Evolutionary conservation across 129 eudicot genomes (phyloP).

Genomic region (Centella asiatica): DNA sequence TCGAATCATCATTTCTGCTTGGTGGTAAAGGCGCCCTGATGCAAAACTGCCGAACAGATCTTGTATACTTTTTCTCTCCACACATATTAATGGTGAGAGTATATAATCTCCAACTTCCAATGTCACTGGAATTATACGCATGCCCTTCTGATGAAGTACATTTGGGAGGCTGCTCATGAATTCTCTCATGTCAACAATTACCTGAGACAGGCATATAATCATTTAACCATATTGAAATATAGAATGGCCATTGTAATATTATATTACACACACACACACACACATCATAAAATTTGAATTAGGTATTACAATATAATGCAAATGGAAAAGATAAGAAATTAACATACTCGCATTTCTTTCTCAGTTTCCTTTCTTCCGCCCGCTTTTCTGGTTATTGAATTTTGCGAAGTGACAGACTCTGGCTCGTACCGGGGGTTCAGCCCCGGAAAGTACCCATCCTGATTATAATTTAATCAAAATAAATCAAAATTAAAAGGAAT

Average conservation of each 20-base stretch:
- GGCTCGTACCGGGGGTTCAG: conserved; percentile 42
- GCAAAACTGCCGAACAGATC: conserved; percentile 87
- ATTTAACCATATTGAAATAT: not conserved
- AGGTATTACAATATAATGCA: not conserved
- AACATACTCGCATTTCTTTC: conserved; percentile 75
- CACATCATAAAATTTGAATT: too few relatives aligned
- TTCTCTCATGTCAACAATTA: conserved; percentile 98
- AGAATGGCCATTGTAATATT: not conserved
- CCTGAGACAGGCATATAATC: conserved; percentile 25
- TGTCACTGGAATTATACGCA: conserved; percentile 84
- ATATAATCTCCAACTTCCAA: conserved; percentile 97
- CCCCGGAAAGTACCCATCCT: conserved; percentile 64
- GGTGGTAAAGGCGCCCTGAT: conserved; percentile 90
- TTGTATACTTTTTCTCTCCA: conserved; percentile 89
- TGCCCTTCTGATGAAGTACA: conserved; percentile 94
- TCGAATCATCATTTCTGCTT: conserved; percentile 93
- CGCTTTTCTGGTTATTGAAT: conserved; percentile 74
- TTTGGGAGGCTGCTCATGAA: conserved; percentile 98
- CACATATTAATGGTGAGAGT: conserved; percentile 80
- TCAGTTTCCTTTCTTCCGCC: conserved; percentile 88
- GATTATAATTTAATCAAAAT: conserved; percentile 18
- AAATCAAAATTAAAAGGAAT: conserved; percentile 1
- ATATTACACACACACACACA: too few relatives aligned
- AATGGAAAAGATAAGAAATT: conserved; percentile 4
- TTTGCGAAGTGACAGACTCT: conserved; percentile 49